Conservation (phyloP, 2,329 filamentous ascomycete genomes). For the Cytospora mali region DNA sequence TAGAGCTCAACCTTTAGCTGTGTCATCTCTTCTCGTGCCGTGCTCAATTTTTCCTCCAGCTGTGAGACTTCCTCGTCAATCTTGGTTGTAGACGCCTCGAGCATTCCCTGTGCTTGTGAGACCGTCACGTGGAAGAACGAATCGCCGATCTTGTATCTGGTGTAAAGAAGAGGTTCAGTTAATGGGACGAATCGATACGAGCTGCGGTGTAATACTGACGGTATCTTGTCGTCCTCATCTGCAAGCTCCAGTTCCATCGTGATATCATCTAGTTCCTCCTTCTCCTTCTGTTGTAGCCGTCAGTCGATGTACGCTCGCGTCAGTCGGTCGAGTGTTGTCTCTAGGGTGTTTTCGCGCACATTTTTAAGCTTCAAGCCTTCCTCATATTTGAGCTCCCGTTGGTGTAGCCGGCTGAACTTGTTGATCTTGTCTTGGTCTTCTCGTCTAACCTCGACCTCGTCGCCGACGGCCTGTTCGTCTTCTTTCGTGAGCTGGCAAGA, state of each 20-base stretch:
- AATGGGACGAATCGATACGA: neutral
- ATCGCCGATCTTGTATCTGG: constrained; percentile 94
- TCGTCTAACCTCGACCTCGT: constrained; percentile 90
- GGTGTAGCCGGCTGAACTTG: constrained; percentile 91
- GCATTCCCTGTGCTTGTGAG: constrained; percentile 82
- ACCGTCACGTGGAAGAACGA: constrained; percentile 89
- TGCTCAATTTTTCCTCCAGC: constrained; percentile 75
- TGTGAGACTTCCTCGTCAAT: constrained; percentile 76
- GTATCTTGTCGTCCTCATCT: constrained; percentile 91
- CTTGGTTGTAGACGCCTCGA: constrained; percentile 68
- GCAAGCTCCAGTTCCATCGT: constrained; percentile 89
- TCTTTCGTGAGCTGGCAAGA: constrained; percentile 79
- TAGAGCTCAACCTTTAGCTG: constrained; percentile 91
- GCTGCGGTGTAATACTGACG: constrained; percentile 57
- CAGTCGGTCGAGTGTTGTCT: neutral
- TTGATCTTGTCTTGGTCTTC: constrained; percentile 99
- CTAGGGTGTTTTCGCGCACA: constrained; percentile 52
- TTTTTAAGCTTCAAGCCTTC: constrained; percentile 80
- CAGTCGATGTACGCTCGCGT: constrained; percentile 19
- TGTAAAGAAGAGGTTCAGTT: neutral
- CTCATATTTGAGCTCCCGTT: constrained; percentile 76
- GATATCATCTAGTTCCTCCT: constrained; percentile 95
- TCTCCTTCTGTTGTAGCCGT: constrained; percentile 75
- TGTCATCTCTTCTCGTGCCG: constrained; percentile 82
- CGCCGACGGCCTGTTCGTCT: constrained; percentile 76